Base-by-base conservation (phyloP, 352 stramenopile genomes). In the Globisporangium barbulae region DNA sequence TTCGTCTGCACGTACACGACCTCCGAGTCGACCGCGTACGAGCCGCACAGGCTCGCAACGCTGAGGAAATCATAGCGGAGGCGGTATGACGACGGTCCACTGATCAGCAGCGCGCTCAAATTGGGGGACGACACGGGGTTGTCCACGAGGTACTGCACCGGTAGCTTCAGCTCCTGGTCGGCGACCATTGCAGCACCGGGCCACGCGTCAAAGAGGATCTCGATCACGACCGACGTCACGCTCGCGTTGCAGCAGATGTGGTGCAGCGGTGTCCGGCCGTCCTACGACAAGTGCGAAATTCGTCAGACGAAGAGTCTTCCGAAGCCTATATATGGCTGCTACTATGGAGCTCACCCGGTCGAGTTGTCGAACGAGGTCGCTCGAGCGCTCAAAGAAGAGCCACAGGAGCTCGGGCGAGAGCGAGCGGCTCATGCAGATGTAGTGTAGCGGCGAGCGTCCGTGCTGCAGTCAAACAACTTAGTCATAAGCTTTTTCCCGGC, bases 201-300 rank as follows among this genome's bases (percentile, higher is more conserved):
- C 58, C 78, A 88, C 10, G 79, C 78, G 53, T 92, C 83, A 57
- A 89, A 90, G 2, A 92, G 49, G 60, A 90, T 88, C 52, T 89
- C 83, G 2, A 90, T 66, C 42, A 86, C 63, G 1, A 81, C 76
- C 5, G 79, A 49, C 5, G 73, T 85, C 21, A 89, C 64, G 10
- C 70, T 73, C n/a, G 57, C 52, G 47, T 89, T 90, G 60, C 63
- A 71, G 60, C 76, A 90, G n/a, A 89, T 56, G 63, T 89, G 75
- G 54, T 90, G 83, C 21, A 92, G 59, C 1, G 83, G 78, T 0
- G 76, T 82, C 53, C 81, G 72, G 0, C 79, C 83, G 45, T 84
- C 75, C 83, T 91, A 41, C 6, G n/a, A 42, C 62, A 61, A 35
- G 42, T 33, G 15, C 25, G 33, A 10, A 37, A 37, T 37, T 37